A percentile compares a stretch with the other conserved stretches of the same genome.
Evolutionary conservation across 345 rosid genomes (phyloP).

Genomic region (Salix brachista): DNA sequence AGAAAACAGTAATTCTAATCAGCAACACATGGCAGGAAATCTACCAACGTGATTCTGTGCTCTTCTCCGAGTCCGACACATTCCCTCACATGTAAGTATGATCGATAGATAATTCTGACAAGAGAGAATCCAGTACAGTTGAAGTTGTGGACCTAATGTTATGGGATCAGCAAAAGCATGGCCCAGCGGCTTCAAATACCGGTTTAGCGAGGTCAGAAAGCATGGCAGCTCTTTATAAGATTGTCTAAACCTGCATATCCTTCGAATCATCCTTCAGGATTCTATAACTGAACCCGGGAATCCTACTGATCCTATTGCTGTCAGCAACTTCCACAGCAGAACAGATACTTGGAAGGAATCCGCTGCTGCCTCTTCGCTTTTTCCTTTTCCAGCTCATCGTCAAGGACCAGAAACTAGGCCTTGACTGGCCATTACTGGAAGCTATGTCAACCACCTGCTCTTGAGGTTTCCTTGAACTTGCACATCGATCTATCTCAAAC

Average conservation of each 20-base stretch:
- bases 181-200: neutral
- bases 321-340: conserved; percentile 50
- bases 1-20: neutral
- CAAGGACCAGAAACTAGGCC: conserved; percentile 51
- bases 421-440: conserved; percentile 29
- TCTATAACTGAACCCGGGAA: conserved; percentile 51
- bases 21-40: neutral
- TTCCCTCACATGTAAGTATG: neutral
- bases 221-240: neutral
- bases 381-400: conserved; percentile 48
- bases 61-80: neutral
- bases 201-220: neutral
- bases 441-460: conserved; percentile 18
- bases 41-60: neutral
- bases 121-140: neutral
- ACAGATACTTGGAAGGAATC: conserved; percentile 50
- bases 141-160: neutral
- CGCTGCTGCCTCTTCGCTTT: conserved; percentile 37
- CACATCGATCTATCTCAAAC: conserved; percentile 23
- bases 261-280: conserved; percentile 53
- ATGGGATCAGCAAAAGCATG: neutral
- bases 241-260: conserved; percentile 18
- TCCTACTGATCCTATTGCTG: conserved; percentile 21
- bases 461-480: conserved; percentile 29
- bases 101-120: neutral